Conservation (phyloP, 2,329 filamentous ascomycete species). For the Uncinocarpus reesii region DNA sequence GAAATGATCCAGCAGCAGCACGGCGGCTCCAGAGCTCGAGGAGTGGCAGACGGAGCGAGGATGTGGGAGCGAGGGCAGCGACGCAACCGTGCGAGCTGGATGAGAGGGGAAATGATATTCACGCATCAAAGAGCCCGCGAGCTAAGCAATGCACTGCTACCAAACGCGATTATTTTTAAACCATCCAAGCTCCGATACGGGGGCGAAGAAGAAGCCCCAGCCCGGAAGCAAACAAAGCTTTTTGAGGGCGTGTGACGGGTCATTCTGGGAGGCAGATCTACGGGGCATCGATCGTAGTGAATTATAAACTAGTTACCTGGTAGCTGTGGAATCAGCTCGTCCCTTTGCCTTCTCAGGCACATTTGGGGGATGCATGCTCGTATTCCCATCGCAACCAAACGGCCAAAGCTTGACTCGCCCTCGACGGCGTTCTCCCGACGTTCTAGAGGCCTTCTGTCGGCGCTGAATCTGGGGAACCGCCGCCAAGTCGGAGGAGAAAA, state of each 20-base stretch:
- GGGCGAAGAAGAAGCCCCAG: no score
- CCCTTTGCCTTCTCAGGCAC: no score
- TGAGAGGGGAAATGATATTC: conserved; percentile 3
- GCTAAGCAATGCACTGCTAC: conserved; percentile 3
- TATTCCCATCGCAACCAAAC: background rate
- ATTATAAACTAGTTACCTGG: no score
- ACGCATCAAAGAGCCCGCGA: conserved; percentile 1
- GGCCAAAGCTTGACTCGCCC: background rate
- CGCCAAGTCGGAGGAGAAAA: background rate
- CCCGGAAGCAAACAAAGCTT: conserved; percentile 3
- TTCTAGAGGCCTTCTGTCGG: background rate
- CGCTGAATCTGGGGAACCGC: background rate
- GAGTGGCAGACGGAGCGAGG: background rate
- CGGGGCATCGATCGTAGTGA: no score
- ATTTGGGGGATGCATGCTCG: no score
- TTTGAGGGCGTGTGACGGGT: background rate
- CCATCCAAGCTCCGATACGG: background rate
- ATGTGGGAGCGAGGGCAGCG: background rate
- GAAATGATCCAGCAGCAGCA: no score
- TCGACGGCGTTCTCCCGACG: background rate
- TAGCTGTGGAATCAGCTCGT: no score
- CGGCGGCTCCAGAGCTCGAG: no score
- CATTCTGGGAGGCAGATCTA: no score
- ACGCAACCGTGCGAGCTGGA: background rate
- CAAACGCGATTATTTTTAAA: background rate